These are phyloP conservation scores for Calendula officinalis DNA, from an alignment of 129 eudicot genomes.

Conservation along the genomic window DNA sequence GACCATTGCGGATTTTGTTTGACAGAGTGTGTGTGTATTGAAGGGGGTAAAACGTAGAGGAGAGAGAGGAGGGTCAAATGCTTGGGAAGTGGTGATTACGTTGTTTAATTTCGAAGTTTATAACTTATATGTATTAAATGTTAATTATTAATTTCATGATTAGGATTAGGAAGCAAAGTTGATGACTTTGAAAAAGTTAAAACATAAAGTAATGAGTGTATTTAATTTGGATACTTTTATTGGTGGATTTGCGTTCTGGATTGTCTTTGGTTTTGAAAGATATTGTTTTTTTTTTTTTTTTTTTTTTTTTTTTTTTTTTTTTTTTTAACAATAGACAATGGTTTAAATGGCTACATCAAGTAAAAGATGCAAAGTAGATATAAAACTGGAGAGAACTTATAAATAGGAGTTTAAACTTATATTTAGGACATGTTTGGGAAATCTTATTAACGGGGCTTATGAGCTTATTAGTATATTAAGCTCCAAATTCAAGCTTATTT, in stretches of 20 bases:
- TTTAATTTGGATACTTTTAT: background rate
- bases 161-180: slow-evolving; percentile 27
- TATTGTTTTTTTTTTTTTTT: too few species aligned
- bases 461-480: too few species aligned
- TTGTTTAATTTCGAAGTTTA: background rate
- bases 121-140: too few species aligned
- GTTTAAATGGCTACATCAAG: too few species aligned
- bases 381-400: too few species aligned
- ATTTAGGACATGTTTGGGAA: too few species aligned
- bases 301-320: too few species aligned
- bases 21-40: slow-evolving; percentile 1
- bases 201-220: background rate
- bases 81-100: slow-evolving; percentile 10
- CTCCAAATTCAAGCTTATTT: too few species aligned
- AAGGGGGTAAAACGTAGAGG: slow-evolving; percentile 9
- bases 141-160: background rate
- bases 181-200: slow-evolving; percentile 11
- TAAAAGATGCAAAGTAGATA: too few species aligned
- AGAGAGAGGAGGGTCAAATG: background rate
- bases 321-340: too few species aligned
- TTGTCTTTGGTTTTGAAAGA: background rate
- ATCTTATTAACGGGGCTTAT: too few species aligned
- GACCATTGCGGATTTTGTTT: slow-evolving; percentile 3
- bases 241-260: background rate
- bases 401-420: too few species aligned